Evolutionary conservation across 306 rosid species (phyloP).

Genomic region (Malus orientalis): DNA sequence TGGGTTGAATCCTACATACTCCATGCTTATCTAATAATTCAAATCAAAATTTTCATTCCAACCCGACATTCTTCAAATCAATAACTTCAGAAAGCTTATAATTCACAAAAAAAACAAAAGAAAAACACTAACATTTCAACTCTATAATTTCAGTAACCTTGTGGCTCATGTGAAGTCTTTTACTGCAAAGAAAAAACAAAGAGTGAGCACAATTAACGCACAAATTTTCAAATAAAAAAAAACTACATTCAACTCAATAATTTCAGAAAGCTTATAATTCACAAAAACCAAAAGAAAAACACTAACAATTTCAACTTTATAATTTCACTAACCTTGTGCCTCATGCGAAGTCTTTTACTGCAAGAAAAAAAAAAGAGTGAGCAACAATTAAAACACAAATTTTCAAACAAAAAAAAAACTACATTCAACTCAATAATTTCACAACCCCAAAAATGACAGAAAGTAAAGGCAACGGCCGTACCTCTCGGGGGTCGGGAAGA

Average conservation of each 20-base stretch:
- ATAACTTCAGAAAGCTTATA: neutral
- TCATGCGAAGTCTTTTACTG: too few species aligned
- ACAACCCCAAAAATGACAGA: neutral
- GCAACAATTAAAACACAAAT: too few species aligned
- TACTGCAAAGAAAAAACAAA: slow-evolving; percentile 33
- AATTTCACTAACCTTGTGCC: too few species aligned
- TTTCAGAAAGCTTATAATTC: too few species aligned
- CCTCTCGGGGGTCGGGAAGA: slow-evolving; percentile 67
- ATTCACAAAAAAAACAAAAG: too few species aligned
- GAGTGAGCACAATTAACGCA: neutral
- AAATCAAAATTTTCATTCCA: neutral
- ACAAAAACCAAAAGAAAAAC: too few species aligned
- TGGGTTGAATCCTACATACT: slow-evolving; percentile 59
- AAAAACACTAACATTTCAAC: neutral
- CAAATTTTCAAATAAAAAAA: neutral
- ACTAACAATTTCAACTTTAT: too few species aligned
- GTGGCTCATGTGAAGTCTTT: slow-evolving; percentile 55
- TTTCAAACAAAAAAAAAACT: too few species aligned
- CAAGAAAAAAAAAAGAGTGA: too few species aligned
- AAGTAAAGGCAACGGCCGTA: neutral
- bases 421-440: too few species aligned
- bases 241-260: neutral
- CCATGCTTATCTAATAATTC: slow-evolving; percentile 42
- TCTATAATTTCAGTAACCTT: slow-evolving; percentile 54
- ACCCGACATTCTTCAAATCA: neutral